Percentiles rank a stretch among this genome's conserved stretches.
Evolutionary conservation across 176 grass and related monocot species (phyloP).

Genomic region (Triticum timopheevii): DNA sequence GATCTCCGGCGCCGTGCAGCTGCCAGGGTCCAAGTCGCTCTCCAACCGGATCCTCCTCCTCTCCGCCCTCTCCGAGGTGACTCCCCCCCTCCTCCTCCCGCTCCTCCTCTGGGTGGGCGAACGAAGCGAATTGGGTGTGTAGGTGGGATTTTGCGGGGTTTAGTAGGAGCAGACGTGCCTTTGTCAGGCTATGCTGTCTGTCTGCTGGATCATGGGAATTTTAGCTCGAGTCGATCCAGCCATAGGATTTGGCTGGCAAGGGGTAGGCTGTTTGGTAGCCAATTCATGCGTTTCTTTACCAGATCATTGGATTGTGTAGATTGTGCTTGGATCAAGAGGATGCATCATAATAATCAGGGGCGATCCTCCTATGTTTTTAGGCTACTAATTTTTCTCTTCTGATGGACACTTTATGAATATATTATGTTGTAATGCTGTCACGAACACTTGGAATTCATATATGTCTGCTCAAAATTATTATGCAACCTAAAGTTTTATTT

Average conservation of each 20-base stretch:
- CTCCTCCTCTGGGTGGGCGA: background rate
- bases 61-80: conserved; percentile 87
- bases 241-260: background rate
- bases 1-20: conserved; percentile 83
- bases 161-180: background rate
- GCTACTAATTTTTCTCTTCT: background rate
- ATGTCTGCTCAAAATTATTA: background rate
- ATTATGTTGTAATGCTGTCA: background rate
- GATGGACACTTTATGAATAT: background rate
- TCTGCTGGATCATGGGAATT: background rate
- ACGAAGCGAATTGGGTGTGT: background rate
- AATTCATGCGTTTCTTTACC: background rate
- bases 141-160: conserved; percentile 20
- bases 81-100: too few relatives aligned
- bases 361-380: background rate
- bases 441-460: background rate
- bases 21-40: conserved; percentile 95
- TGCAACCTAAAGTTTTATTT: background rate
- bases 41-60: conserved; percentile 99
- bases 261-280: background rate
- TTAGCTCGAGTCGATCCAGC: background rate
- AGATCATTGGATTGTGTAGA: background rate
- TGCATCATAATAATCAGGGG: background rate
- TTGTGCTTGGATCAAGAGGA: background rate
- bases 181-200: background rate